These are phyloP conservation scores for Xylariaceae sp. DNA, from an alignment of 2,329 filamentous ascomycete species.

Conservation along the genomic window DNA sequence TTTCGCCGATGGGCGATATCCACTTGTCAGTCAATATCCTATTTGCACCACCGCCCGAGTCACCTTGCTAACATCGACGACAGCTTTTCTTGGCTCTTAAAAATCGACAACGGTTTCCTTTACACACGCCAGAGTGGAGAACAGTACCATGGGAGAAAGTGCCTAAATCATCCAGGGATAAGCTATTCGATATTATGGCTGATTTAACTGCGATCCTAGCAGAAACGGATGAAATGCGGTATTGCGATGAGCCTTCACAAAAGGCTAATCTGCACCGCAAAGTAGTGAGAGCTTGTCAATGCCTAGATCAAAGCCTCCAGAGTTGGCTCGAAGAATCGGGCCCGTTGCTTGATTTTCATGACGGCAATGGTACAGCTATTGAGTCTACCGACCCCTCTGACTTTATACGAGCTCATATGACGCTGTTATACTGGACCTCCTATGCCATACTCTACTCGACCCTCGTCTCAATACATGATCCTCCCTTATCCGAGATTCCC, in stretches of 20 bases:
- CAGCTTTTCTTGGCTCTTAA: conserved; percentile 19
- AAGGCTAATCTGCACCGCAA: not conserved
- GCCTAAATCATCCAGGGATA: conserved; percentile 32
- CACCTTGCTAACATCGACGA: not conserved
- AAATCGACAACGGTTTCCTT: conserved; percentile 23
- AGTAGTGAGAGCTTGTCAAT: conserved; percentile 6
- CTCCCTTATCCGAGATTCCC: conserved; percentile 1
- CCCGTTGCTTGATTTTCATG: conserved; percentile 12
- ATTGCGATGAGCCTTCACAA: conserved; percentile 9
- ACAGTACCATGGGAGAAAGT: conserved; percentile 32
- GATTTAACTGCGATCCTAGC: conserved; percentile 33
- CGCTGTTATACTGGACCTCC: conserved; percentile 17
- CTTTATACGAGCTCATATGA: conserved; percentile 17
- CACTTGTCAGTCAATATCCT: conserved; percentile 8
- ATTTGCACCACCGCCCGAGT: not conserved
- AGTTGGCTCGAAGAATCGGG: conserved; percentile 12
- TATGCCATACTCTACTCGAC: conserved; percentile 14
- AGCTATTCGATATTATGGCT: conserved; percentile 20
- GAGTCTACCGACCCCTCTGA: conserved; percentile 4
- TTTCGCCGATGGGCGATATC: conserved; percentile 16
- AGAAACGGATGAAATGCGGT: conserved; percentile 29
- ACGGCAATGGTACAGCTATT: conserved; percentile 1
- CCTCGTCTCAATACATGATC: conserved; percentile 12
- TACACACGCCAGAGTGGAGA: conserved; percentile 33
- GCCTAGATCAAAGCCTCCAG: conserved; percentile 13